phyloP scores from a whole-genome alignment of 371 early-diverging fungal genomes.

The Mucor plumbeus region DNA sequence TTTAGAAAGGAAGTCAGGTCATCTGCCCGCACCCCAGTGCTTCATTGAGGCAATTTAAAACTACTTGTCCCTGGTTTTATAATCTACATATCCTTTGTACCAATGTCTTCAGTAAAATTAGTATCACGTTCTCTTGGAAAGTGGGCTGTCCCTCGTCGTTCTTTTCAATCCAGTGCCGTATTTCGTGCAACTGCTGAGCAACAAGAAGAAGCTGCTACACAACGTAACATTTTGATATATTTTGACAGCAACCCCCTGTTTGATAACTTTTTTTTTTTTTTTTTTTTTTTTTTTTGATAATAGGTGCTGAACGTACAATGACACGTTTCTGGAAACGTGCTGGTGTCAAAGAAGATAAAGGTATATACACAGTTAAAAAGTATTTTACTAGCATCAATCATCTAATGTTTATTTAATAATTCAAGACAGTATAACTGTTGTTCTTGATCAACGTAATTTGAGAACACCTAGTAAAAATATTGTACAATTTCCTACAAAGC shows the following conservation, averaged over 20 bases:
- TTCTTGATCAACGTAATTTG: constrained; percentile 80
- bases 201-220: constrained; percentile 31
- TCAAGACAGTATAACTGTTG: constrained; percentile 59
- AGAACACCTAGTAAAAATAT: constrained; percentile 84
- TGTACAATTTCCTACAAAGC: constrained; percentile 62
- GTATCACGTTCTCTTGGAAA: constrained; percentile 11
- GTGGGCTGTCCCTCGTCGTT: constrained; percentile 14
- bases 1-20: neutral
- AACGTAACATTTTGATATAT: constrained; percentile 20
- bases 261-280: neutral
- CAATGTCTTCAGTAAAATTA: constrained; percentile 12
- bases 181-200: constrained; percentile 16
- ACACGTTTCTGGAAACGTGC: constrained; percentile 80
- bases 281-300: neutral
- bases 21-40: neutral
- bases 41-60: neutral
- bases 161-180: constrained; percentile 18
- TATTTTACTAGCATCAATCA: neutral
- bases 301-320: constrained; percentile 66
- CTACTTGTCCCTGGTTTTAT: constrained; percentile 22
- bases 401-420: constrained; percentile 23
- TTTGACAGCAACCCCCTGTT: constrained; percentile 3
- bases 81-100: neutral
- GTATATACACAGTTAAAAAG: constrained; percentile 32
- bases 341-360: constrained; percentile 62